Evolutionary conservation across 768 basidiomycete genomes (phyloP), one percentile per base, ranked within the genome.

Genomic region (Neoboletus subvelutipes): DNA sequence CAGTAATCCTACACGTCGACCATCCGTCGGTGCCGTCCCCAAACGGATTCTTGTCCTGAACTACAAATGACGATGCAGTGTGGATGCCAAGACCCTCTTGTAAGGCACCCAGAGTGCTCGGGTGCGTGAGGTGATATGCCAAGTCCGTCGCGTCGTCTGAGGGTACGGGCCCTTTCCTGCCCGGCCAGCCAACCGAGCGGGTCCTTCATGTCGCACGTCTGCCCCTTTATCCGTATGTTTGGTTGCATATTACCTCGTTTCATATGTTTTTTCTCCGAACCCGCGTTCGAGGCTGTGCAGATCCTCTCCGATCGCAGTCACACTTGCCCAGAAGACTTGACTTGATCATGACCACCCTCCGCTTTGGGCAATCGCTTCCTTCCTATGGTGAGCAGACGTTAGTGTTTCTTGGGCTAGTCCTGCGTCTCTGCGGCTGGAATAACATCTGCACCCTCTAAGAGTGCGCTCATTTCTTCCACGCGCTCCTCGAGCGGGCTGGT

Each of bases 81-180:
- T 77, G 69, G 54, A 88, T 82, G 4, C 83, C 83, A 6, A 88
- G 72, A 7, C 74, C 79, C 20, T 73, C 63, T 56, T 87, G 87
- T 0, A 86, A 84, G 4, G 82, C 78, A 11, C 83, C 82, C 39
- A 78, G 64, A 18, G 76, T 72, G 18, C 71, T 57, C 0, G 79
- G 81, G 58, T 87, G 83, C 5, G 83, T 82, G 40, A 86, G 74
- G 57, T 80, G 73, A 64, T 85, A 85, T 0, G 82, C 86, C 34
- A 86, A 74, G 66, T 82, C 82, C 0, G 83, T 85, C 51, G 73
- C 73, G 40, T 79, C 73, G 48, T 73, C 64, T 0, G 80, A 86
- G 0, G 77, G 80, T 5, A 37, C 37, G 37, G 37, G 13, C 18
- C 37, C 37, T 4, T 78, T 74, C 26, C 76, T 74, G n/a, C n/a